A percentile compares a stretch with the other conserved stretches of the same genome.
Evolutionary conservation across 1,139 yeast genomes (phyloP).

Genomic region (Taphrina confusa): DNA sequence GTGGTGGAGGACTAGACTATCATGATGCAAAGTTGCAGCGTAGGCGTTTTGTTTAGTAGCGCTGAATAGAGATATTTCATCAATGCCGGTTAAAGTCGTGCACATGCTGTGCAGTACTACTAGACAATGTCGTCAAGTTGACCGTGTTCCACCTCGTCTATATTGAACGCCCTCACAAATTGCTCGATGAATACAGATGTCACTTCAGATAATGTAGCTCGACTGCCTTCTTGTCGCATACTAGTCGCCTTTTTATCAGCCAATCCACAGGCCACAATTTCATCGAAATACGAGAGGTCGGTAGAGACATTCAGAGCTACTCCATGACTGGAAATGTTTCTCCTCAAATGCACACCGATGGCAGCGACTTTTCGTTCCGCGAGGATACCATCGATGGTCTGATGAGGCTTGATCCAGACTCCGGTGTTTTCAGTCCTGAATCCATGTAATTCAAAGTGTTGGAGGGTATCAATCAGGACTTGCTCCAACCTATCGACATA

Average conservation of each 20-base stretch:
- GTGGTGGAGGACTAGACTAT: background rate
- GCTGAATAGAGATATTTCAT: too few relatives aligned
- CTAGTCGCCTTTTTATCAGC: constrained; percentile 62
- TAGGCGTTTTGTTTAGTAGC: too few relatives aligned
- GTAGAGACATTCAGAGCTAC: constrained; percentile 77
- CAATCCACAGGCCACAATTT: constrained; percentile 82
- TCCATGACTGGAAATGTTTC: constrained; percentile 88
- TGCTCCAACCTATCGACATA: constrained; percentile 71
- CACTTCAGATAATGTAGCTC: background rate
- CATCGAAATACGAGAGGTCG: constrained; percentile 68
- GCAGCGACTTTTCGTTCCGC: constrained; percentile 69
- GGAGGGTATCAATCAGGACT: constrained; percentile 59
- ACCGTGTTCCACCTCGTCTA: constrained; percentile 1
- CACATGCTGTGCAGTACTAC: too few relatives aligned
- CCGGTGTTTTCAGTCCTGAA: constrained; percentile 76
- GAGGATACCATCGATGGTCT: background rate
- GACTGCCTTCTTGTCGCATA: constrained; percentile 42
- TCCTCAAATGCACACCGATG: constrained; percentile 80
- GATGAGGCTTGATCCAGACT: constrained; percentile 41
- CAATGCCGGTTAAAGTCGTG: too few relatives aligned
- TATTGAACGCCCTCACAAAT: background rate
- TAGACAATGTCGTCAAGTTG: background rate
- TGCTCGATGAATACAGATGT: background rate
- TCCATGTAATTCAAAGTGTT: constrained; percentile 51
- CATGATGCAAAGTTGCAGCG: too few relatives aligned